Evolutionary conservation across 2,329 filamentous ascomycete genomes (phyloP), one percentile per base, ranked within the genome.

Genomic region (Pseudogymnoascus sp.): DNA sequence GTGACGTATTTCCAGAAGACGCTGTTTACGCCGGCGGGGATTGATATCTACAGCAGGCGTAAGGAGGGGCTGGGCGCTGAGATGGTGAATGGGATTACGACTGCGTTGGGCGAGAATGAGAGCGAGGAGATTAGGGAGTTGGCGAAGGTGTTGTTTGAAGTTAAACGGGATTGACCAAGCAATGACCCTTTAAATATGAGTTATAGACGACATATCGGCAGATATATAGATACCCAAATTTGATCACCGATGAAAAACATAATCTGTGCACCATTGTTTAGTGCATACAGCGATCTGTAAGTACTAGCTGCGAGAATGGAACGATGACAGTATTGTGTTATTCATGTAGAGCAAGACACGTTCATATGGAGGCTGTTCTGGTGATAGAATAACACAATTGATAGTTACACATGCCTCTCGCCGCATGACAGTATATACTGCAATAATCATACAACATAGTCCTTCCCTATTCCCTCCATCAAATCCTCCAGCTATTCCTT

Each of bases 1-100:
- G 89, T 96, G 12, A 96, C 90, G 4, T 93, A 88, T 81, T 96
- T 96, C 74, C 87, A 88, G 66, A 87, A 89, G 71, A 96, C 90
- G 24, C 68, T 93, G 50, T 96, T 96, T 69, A 95, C 91, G 6
- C 88, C 89, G 66, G 89, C 91, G 63, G 91, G 91, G 0, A 71
- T 96, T 31, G 91, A 96, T 75, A 75, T 96, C 8, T 95, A 93
- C 74, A 86, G 84, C 53, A 81, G 89, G 68, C 79, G 81, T 14
- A 81, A 76, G 61, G 82, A 81, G 66, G 89, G 89, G 0, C 67
- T 91, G 66, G 82, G 79, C 62, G 76, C 82, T 63, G 81, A 78
- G 71, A 84, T 85, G 61, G 79, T 86, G 40, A 76, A 75, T 60
- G 78, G 72, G 26, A 84, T 93, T 65, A 79, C 83, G 72, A 74